phyloP scores from a whole-genome alignment of 345 rosid genomes.

The Hypericum androsaemum region DNA sequence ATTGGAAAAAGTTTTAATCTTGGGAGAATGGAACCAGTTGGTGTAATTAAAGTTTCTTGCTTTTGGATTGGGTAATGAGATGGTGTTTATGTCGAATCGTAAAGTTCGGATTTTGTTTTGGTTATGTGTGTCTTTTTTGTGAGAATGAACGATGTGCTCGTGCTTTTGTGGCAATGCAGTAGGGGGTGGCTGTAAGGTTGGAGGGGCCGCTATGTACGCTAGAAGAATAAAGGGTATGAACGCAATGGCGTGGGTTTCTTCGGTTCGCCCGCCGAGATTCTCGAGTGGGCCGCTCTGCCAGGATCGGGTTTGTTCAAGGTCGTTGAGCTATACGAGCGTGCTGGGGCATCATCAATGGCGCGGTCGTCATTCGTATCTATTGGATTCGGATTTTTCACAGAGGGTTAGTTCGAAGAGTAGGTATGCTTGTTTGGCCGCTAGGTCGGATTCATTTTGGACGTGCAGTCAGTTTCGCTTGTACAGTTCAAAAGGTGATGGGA shows the following conservation, averaged over 20 bases:
- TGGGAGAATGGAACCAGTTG: too few relatives aligned
- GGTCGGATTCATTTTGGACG: constrained; percentile 18
- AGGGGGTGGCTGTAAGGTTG: too few relatives aligned
- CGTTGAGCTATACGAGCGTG: constrained; percentile 18
- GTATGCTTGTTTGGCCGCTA: constrained; percentile 11
- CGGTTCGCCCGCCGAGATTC: constrained; percentile 39
- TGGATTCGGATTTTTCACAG: constrained; percentile 19
- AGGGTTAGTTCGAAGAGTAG: constrained; percentile 19
- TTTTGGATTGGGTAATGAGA: too few relatives aligned
- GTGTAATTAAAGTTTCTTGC: too few relatives aligned
- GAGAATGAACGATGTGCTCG: too few relatives aligned
- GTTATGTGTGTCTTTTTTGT: too few relatives aligned
- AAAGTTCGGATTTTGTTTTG: too few relatives aligned
- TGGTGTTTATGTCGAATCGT: too few relatives aligned
- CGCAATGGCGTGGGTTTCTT: constrained; percentile 46
- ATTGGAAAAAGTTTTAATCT: too few relatives aligned
- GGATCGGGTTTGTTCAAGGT: constrained; percentile 25
- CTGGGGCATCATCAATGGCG: constrained; percentile 16
- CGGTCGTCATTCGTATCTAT: constrained; percentile 15
- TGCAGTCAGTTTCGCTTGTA: constrained; percentile 42
- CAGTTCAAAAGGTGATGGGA: constrained; percentile 83
- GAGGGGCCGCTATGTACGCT: constrained; percentile 40
- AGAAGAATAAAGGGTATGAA: constrained; percentile 46
- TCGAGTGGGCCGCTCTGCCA: constrained; percentile 27
- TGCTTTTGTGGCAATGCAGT: too few relatives aligned